Evolutionary conservation across 176 grass and related monocot species (phyloP), one percentile per base, ranked within the genome.

Genomic region (Phoenix roebelenii): DNA sequence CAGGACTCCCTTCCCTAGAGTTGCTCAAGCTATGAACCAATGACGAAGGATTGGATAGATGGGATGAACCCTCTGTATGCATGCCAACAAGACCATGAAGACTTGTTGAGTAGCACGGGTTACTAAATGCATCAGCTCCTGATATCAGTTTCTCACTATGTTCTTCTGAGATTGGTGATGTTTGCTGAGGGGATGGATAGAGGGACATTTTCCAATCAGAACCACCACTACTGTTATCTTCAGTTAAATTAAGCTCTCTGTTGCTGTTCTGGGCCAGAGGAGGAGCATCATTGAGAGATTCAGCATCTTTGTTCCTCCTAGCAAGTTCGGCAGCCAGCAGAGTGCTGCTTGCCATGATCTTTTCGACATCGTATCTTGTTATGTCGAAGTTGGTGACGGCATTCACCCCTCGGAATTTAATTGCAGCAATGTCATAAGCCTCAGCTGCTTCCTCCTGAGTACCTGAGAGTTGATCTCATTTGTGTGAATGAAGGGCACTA

Each of bases 301-400:
- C 74, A 48, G 51, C 51, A 18, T 52, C 49, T 52, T 78, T 79
- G 24, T 32, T 81, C 57, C 94, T 76, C 4, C 88, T 79, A 5
- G 72, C 94, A 16, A 71, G 73, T 7, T 86, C 88, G 14, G 76
- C 67, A 0, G 85, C 72, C 5, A 98, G 85, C 4, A 98, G 88
- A 44, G 82, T 89, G 88, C 24, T 86, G 60, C 88, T 98, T 24
- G 63, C 85, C 82, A 89, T 81, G 72, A 98, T 98, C 74, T 89
- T 98, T 5, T 89, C 82, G 3, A 98, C 94, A 60, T 93, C 84
- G 51, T 98, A 98, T 2, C 85, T 54, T 51, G 85, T 83, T 71
- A 93, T 86, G 64, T 89, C 84, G 51, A 98, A 98, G 85, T 98
- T 98, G 12, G 94, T 98, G n/a, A 98, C 94, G 0, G 94, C 94